Conservation (phyloP, 1,139 yeast species). For the Geotrichum candidum region DNA sequence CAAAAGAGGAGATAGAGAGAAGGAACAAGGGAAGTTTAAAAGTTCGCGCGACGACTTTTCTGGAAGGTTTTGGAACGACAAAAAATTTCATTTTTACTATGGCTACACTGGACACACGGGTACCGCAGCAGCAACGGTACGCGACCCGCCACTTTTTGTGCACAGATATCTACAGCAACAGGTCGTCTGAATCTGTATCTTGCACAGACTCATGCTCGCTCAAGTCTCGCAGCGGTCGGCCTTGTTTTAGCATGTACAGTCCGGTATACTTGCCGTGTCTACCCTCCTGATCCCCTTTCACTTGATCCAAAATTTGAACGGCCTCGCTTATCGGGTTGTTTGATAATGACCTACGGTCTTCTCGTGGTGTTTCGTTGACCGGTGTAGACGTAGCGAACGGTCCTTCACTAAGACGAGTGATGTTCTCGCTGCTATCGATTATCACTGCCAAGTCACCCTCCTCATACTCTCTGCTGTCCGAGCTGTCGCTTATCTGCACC, state of each 20-base stretch:
- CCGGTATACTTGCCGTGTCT: not conserved
- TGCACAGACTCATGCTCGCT: not conserved
- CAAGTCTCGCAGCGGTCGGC: not conserved
- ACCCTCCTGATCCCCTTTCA: not conserved
- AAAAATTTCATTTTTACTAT: not conserved
- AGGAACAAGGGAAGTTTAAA: not conserved
- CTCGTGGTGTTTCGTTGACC: not conserved
- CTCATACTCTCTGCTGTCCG: not conserved
- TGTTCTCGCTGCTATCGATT: not conserved
- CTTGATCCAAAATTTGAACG: not conserved
- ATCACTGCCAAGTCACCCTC: not conserved
- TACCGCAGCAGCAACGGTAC: not conserved
- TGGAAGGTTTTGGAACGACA: not conserved
- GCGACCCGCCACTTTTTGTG: not conserved
- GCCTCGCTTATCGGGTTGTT: not conserved
- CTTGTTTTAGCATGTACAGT: not conserved
- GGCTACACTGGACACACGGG: not conserved
- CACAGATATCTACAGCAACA: not conserved
- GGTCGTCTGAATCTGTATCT: not conserved
- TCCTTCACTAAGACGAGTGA: not conserved
- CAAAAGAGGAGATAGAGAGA: not conserved
- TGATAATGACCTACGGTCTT: not conserved
- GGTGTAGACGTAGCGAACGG: not conserved
- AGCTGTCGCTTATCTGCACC: not conserved
- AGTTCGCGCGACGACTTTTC: not conserved